phyloP scores from a whole-genome alignment of 2,329 filamentous ascomycete species.

The Volutella citrinella region DNA sequence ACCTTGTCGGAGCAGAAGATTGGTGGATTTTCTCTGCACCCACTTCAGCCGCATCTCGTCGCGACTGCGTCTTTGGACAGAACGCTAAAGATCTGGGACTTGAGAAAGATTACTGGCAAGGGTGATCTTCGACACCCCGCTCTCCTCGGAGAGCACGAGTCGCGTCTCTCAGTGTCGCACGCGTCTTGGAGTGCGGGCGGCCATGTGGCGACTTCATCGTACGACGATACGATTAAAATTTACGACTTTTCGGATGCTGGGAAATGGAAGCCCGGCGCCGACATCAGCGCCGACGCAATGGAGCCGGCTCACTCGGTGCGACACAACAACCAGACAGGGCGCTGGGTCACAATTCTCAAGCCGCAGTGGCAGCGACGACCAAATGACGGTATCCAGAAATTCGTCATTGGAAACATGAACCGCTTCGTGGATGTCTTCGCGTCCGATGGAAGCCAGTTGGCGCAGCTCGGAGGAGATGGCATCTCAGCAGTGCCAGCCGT shows the following conservation, averaged over 20 bases:
- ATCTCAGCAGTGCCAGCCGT: constrained; percentile 95
- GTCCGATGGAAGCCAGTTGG: constrained; percentile 78
- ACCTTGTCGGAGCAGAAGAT: constrained; percentile 88
- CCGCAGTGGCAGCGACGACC: constrained; percentile 86
- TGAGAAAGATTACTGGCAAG: constrained; percentile 71
- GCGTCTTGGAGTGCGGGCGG: constrained; percentile 85
- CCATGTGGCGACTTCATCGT: constrained; percentile 85
- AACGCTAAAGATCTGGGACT: constrained; percentile 88
- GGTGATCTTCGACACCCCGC: constrained; percentile 59
- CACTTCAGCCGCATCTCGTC: constrained; percentile 74
- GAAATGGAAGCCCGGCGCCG: constrained; percentile 57
- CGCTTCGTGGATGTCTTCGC: constrained; percentile 92
- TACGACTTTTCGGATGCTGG: constrained; percentile 69
- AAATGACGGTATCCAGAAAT: constrained; percentile 75
- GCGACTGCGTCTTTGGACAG: constrained; percentile 89
- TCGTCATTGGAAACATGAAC: constrained; percentile 97
- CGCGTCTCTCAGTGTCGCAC: constrained; percentile 83
- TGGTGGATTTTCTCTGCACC: constrained; percentile 85
- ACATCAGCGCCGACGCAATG: constrained; percentile 61
- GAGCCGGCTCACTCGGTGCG: constrained; percentile 64
- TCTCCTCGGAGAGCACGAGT: constrained; percentile 78
- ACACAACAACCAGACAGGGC: constrained; percentile 94
- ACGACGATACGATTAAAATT: constrained; percentile 94
- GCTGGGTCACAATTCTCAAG: constrained; percentile 83
- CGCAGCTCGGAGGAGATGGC: constrained; percentile 80